phyloP scores from a whole-genome alignment of 306 rosid genomes.

The Cucurbita argyrosperma region DNA sequence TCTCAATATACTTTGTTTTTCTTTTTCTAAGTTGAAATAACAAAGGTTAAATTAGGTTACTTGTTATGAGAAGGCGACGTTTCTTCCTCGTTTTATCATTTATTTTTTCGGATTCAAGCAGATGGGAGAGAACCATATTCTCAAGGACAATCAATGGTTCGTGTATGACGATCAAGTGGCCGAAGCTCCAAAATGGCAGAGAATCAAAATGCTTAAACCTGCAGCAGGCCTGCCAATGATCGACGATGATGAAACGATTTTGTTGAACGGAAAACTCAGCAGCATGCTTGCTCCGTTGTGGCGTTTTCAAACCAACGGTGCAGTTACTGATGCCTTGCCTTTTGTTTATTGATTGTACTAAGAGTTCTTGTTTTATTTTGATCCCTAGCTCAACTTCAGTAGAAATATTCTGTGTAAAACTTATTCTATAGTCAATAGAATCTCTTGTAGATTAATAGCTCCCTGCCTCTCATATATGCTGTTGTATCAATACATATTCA shows the following conservation, averaged over 20 bases:
- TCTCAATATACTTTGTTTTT: neutral
- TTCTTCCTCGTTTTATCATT: conserved; percentile 1
- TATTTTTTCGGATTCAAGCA: conserved; percentile 34
- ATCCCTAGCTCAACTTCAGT: neutral
- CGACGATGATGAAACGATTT: neutral
- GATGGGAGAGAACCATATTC: conserved; percentile 42
- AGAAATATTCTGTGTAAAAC: neutral
- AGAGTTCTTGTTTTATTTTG: neutral
- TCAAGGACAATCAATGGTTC: conserved; percentile 36
- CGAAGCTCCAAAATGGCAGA: conserved; percentile 3
- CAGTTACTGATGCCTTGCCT: neutral
- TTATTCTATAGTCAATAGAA: neutral
- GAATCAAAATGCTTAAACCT: neutral
- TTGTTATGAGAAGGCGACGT: neutral
- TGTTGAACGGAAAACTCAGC: neutral
- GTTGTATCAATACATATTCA: neutral
- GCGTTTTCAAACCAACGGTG: neutral
- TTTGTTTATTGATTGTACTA: neutral
- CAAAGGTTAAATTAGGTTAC: neutral
- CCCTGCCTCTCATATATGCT: neutral
- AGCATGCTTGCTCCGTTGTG: neutral
- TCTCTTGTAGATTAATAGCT: neutral
- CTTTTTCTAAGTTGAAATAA: neutral
- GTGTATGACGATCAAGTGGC: conserved; percentile 19
- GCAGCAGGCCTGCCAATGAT: neutral